Evolutionary conservation across 306 rosid species (phyloP).

Genomic region (Notholithocarpus densiflorus): DNA sequence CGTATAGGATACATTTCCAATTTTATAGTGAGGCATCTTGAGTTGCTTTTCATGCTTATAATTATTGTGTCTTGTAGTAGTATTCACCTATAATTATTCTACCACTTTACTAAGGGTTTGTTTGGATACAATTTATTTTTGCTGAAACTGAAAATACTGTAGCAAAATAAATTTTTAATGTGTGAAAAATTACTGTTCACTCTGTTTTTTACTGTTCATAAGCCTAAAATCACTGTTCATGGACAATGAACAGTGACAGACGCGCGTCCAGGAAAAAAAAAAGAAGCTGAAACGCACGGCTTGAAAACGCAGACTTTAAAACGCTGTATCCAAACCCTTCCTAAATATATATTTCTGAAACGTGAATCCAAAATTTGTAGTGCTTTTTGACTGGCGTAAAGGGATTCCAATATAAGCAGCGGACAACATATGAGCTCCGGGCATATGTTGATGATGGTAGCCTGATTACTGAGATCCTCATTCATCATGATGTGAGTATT

Average conservation of each 20-base stretch:
- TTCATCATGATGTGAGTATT: slow-evolving; percentile 71
- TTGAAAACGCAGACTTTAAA: too few relatives aligned
- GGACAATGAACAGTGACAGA: too few relatives aligned
- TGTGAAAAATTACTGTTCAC: too few relatives aligned
- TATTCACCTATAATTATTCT: background rate
- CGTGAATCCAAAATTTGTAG: slow-evolving; percentile 44
- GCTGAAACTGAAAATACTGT: too few relatives aligned
- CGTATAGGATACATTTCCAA: background rate
- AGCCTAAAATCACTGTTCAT: too few relatives aligned
- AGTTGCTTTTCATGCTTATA: too few relatives aligned
- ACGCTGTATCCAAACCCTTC: too few relatives aligned
- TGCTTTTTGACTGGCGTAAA: slow-evolving; percentile 91
- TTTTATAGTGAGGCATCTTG: background rate
- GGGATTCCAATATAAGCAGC: slow-evolving; percentile 62
- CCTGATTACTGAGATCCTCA: slow-evolving; percentile 73
- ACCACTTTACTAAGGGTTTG: background rate
- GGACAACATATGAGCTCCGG: slow-evolving; percentile 66
- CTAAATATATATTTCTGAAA: slow-evolving; percentile 7
- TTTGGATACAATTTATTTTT: too few relatives aligned
- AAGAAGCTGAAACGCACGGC: too few relatives aligned
- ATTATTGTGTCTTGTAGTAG: background rate
- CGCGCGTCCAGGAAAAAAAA: too few relatives aligned
- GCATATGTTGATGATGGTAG: slow-evolving; percentile 90
- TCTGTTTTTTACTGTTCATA: too few relatives aligned
- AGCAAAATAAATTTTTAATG: too few relatives aligned